phyloP scores from a whole-genome alignment of 1,139 yeast species.

The Sugiyamaella japonica region DNA sequence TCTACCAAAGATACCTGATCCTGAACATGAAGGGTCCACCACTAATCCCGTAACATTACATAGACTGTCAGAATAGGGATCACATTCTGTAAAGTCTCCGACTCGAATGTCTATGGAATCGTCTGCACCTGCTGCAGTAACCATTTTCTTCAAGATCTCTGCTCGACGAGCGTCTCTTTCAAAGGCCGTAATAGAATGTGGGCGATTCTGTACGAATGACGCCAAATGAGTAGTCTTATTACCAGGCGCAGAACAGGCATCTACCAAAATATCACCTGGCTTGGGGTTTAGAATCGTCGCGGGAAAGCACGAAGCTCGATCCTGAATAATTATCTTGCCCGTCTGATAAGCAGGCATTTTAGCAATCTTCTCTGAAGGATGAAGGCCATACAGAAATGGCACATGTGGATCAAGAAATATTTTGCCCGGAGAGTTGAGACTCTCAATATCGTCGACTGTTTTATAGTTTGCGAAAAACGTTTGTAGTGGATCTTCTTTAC shows the following conservation, averaged over 20 bases:
- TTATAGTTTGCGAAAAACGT: constrained; percentile 51
- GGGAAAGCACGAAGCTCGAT: constrained; percentile 95
- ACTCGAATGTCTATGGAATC: constrained; percentile 66
- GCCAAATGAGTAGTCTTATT: constrained; percentile 95
- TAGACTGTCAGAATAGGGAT: constrained; percentile 54
- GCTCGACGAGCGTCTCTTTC: constrained; percentile 80
- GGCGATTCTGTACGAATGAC: constrained; percentile 48
- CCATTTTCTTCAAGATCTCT: constrained; percentile 72
- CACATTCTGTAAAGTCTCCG: constrained; percentile 75
- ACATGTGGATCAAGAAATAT: constrained; percentile 72
- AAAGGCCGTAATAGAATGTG: constrained; percentile 66
- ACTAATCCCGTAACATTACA: constrained; percentile 72
- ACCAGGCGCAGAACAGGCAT: constrained; percentile 98
- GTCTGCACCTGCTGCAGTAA: constrained; percentile 70
- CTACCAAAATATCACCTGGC: constrained; percentile 52
- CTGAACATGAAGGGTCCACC: constrained; percentile 97
- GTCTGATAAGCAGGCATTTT: constrained; percentile 61
- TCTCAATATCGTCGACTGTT: constrained; percentile 49
- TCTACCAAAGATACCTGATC: constrained; percentile 94
- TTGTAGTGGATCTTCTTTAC: constrained; percentile 44
- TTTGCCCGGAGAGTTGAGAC: constrained; percentile 44
- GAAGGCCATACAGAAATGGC: constrained; percentile 76
- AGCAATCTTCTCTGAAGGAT: constrained; percentile 67
- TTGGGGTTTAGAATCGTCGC: constrained; percentile 72
- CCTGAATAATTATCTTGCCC: constrained; percentile 88